These are phyloP conservation scores for Oenanthe sinensis DNA, from an alignment of 129 eudicot species.

Conservation along the genomic window DNA sequence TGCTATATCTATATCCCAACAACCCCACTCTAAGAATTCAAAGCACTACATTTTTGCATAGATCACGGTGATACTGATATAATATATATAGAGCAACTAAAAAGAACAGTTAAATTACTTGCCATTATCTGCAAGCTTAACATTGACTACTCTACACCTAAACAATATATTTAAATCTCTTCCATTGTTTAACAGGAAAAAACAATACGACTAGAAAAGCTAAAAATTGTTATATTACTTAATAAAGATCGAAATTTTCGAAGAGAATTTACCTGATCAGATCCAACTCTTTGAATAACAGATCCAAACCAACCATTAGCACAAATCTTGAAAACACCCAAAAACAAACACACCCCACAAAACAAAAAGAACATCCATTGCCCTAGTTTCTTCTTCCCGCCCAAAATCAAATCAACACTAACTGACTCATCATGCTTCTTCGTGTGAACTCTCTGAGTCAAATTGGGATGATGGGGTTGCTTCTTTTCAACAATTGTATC, in stretches of 20 bases:
- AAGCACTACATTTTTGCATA: background rate
- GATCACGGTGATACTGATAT: background rate
- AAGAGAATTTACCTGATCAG: constrained; percentile 46
- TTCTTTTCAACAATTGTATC: constrained; percentile 53
- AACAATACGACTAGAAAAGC: background rate
- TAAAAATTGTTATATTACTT: background rate
- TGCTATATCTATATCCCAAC: too few species aligned
- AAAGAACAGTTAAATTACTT: background rate
- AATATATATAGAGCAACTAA: background rate
- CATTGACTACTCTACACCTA: background rate
- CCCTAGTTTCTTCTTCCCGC: constrained; percentile 46
- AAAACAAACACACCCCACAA: constrained; percentile 70
- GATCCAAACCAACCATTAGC: constrained; percentile 83
- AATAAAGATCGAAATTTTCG: background rate
- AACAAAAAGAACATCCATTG: constrained; percentile 82
- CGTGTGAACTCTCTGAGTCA: constrained; percentile 43
- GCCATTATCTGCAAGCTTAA: background rate
- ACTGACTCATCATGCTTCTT: constrained; percentile 27
- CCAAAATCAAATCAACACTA: constrained; percentile 37
- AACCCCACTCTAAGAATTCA: background rate
- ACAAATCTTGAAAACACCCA: constrained; percentile 69
- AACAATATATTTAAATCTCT: background rate
- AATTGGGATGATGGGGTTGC: constrained; percentile 41
- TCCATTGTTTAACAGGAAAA: background rate
- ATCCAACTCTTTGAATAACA: constrained; percentile 45